These are phyloP conservation scores for Suhomyces maxii DNA, from an alignment of 1,139 yeast species.

Conservation along the genomic window DNA sequence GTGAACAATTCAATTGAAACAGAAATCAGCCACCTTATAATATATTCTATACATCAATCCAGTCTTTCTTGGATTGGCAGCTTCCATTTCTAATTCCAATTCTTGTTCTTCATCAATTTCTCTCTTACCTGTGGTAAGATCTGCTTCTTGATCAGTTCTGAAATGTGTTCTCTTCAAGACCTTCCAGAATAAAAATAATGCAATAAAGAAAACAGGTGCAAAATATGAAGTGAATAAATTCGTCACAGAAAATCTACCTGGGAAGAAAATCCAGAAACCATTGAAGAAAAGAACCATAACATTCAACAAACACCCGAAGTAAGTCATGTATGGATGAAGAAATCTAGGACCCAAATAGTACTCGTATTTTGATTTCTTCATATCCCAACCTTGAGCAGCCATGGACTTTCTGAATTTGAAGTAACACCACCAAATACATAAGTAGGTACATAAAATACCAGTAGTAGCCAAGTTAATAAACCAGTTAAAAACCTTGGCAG, in stretches of 20 bases:
- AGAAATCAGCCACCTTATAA: constrained; percentile 18
- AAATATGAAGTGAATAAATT: constrained; percentile 42
- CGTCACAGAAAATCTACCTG: constrained; percentile 36
- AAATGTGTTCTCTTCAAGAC: constrained; percentile 33
- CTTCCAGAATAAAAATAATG: constrained; percentile 36
- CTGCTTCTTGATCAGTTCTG: constrained; percentile 35
- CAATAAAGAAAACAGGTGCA: constrained; percentile 36
- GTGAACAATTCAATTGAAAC: constrained; percentile 15
- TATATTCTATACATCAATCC: constrained; percentile 23
- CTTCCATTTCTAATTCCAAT: constrained; percentile 21
- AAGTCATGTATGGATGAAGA: constrained; percentile 34
- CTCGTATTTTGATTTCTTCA: constrained; percentile 22
- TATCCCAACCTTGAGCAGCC: constrained; percentile 32
- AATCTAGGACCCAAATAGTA: constrained; percentile 29
- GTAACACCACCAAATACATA: constrained; percentile 50
- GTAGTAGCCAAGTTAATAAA: constrained; percentile 48
- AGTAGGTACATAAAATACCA: constrained; percentile 54
- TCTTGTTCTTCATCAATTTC: constrained; percentile 39
- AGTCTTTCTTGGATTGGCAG: constrained; percentile 18
- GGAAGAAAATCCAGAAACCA: constrained; percentile 46
- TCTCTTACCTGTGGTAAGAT: constrained; percentile 36
- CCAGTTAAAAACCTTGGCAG: constrained; percentile 39
- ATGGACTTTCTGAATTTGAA: constrained; percentile 38
- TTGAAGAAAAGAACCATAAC: constrained; percentile 34
- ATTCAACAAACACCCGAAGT: constrained; percentile 31